A percentile compares a stretch with the other conserved stretches of the same genome.
Evolutionary conservation across 306 rosid species (phyloP).

Genomic region (Vicia sativa): DNA sequence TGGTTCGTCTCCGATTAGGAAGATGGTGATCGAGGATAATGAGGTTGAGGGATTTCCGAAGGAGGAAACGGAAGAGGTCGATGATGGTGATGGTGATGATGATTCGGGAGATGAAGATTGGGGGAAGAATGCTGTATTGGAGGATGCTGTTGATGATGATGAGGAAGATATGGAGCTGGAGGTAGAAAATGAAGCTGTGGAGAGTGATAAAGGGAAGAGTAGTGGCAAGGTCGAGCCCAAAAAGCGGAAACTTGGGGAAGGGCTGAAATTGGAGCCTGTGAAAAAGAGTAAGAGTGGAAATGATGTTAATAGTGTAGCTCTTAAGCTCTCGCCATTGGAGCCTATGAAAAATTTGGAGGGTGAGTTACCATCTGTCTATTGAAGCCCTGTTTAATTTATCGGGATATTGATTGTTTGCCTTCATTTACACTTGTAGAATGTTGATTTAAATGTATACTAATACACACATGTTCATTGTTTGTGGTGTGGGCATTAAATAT

Average conservation of each 20-base stretch:
- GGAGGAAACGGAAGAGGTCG: slow-evolving; percentile 40
- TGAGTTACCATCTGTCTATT: slow-evolving; percentile 43
- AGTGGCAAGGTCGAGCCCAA: slow-evolving; percentile 37
- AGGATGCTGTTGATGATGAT: slow-evolving; percentile 45
- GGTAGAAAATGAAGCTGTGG: slow-evolving; percentile 43
- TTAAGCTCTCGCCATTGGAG: slow-evolving; percentile 43
- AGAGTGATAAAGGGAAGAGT: slow-evolving; percentile 44
- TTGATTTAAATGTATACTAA: neutral
- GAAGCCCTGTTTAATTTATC: neutral
- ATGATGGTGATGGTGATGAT: slow-evolving; percentile 35
- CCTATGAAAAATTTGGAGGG: slow-evolving; percentile 51
- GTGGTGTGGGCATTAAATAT: neutral
- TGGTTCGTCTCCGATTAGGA: slow-evolving; percentile 22
- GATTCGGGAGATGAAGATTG: slow-evolving; percentile 83
- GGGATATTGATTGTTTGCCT: neutral
- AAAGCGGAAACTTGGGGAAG: slow-evolving; percentile 56
- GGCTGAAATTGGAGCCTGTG: slow-evolving; percentile 45
- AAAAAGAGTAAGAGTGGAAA: slow-evolving; percentile 61
- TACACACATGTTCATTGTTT: neutral
- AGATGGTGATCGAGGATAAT: slow-evolving; percentile 42
- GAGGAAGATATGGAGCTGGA: slow-evolving; percentile 51
- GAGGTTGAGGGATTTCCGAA: slow-evolving; percentile 31
- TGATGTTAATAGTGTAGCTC: slow-evolving; percentile 39
- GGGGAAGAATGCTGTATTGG: slow-evolving; percentile 57
- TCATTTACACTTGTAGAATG: slow-evolving; percentile 6